These are phyloP conservation scores for Paracorniculantispora psalliotae DNA, from an alignment of 2,329 filamentous ascomycete species.

Conservation along the genomic window DNA sequence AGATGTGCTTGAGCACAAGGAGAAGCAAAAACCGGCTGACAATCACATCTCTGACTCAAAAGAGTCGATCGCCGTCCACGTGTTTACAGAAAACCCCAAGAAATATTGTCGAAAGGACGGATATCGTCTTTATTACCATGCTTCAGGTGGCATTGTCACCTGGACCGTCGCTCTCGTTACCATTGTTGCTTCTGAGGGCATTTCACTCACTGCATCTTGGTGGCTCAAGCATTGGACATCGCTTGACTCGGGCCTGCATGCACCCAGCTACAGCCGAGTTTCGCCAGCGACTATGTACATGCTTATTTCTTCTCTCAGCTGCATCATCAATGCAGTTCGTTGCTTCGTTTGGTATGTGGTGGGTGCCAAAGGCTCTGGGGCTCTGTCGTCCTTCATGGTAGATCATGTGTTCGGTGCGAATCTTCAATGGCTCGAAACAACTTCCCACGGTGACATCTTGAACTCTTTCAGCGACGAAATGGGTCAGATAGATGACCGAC, in stretches of 20 bases:
- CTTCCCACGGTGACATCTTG: not conserved
- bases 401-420: not conserved
- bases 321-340: slow-evolving; percentile 45
- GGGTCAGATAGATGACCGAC: not conserved
- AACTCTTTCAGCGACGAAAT: not conserved
- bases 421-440: not conserved
- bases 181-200: slow-evolving; percentile 36
- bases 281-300: not conserved
- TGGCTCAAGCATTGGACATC: not conserved
- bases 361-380: slow-evolving; percentile 17
- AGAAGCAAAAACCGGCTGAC: no score
- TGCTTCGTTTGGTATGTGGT: slow-evolving; percentile 53
- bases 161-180: slow-evolving; percentile 29
- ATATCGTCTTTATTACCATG: not conserved
- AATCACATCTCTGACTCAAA: not conserved
- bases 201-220: not conserved
- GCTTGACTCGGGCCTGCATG: not conserved
- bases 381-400: not conserved
- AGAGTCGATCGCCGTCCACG: not conserved
- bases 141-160: not conserved
- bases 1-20: no score
- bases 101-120: not conserved
- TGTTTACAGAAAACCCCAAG: no score
- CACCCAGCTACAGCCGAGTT: no score
- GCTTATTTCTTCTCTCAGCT: slow-evolving; percentile 46